Percentiles rank a stretch among this genome's conserved stretches.
phyloP scores from a whole-genome alignment of 2,329 filamentous ascomycete genomes.

The Fusarium sp. region DNA sequence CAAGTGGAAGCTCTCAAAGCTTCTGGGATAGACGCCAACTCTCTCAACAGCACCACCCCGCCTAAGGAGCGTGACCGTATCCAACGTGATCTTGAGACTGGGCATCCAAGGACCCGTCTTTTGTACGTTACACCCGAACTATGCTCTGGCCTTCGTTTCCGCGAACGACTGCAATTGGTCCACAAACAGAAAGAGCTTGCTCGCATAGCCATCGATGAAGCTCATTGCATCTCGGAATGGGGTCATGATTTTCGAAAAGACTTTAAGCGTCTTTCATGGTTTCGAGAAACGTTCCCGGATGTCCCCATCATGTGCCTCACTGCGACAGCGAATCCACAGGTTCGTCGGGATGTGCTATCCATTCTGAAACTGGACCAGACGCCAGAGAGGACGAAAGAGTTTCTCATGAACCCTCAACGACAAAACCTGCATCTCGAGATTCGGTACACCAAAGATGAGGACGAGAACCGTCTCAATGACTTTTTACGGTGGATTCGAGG shows the following conservation, averaged over 20 bases:
- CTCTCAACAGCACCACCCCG: constrained; percentile 84
- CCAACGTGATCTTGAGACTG: constrained; percentile 81
- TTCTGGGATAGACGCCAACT: constrained; percentile 79
- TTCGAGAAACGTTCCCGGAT: constrained; percentile 79
- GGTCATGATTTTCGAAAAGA: constrained; percentile 95
- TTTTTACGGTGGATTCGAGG: constrained; percentile 78
- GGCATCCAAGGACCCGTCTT: constrained; percentile 81
- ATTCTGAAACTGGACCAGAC: constrained; percentile 72
- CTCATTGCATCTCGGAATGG: constrained; percentile 98
- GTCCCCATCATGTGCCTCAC: constrained; percentile 94
- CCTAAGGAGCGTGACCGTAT: constrained; percentile 70
- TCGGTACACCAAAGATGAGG: constrained; percentile 78
- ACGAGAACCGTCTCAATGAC: constrained; percentile 74
- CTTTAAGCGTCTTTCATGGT: constrained; percentile 87
- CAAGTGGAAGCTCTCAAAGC: constrained; percentile 82
- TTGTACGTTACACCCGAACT: constrained; percentile 95
- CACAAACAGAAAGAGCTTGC: constrained; percentile 84
- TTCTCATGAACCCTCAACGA: constrained; percentile 82
- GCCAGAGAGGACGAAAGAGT: constrained; percentile 69
- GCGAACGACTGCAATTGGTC: constrained; percentile 74
- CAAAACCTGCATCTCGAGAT: constrained; percentile 92
- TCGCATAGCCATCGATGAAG: constrained; percentile 89
- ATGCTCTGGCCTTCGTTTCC: constrained; percentile 79
- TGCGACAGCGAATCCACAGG: constrained; percentile 83
- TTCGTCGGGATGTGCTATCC: constrained; percentile 81